These are phyloP conservation scores for Tylopilus vinaceipallidus DNA, from an alignment of 768 basidiomycete genomes.

Conservation along the genomic window DNA sequence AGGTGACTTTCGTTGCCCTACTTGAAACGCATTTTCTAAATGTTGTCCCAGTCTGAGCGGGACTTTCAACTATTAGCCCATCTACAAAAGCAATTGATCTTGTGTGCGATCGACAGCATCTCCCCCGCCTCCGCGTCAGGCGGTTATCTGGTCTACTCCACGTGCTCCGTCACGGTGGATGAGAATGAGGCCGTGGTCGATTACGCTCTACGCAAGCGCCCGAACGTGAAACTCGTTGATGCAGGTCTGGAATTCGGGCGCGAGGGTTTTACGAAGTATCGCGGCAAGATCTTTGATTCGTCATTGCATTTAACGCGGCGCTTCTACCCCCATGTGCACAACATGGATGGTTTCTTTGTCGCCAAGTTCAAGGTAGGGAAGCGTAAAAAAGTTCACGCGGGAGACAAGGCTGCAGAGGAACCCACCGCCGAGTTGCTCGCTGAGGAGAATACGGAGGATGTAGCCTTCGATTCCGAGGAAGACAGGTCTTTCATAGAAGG, in stretches of 20 bases:
- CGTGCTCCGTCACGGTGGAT: constrained; percentile 96
- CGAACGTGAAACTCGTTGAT: constrained; percentile 88
- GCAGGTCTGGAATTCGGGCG: constrained; percentile 92
- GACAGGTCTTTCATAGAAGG: constrained; percentile 79
- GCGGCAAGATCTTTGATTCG: constrained; percentile 86
- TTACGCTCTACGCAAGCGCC: constrained; percentile 93
- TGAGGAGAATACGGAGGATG: constrained; percentile 31
- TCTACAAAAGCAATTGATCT: constrained; percentile 95
- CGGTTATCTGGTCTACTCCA: constrained; percentile 95
- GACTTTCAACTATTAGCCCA: constrained; percentile 97
- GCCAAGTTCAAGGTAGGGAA: constrained; percentile 97
- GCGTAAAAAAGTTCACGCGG: constrained; percentile 49
- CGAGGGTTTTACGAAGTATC: constrained; percentile 86
- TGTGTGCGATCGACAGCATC: constrained; percentile 97
- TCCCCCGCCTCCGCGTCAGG: constrained; percentile 87
- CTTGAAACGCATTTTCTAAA: constrained; percentile 6
- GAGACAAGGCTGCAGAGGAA: constrained; percentile 25
- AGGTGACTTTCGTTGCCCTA: constrained; percentile 49
- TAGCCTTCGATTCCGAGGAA: constrained; percentile 72
- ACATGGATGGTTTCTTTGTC: constrained; percentile 99
- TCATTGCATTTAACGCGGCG: constrained; percentile 79
- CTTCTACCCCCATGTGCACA: constrained; percentile 97
- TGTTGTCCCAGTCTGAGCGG: constrained; percentile 67
- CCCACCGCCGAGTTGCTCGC: constrained; percentile 26
- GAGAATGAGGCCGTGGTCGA: constrained; percentile 99